Evolutionary conservation across 148 eudicot species (phyloP), one percentile per base, ranked within the genome.

Genomic region (Fallopia convolvulus): DNA sequence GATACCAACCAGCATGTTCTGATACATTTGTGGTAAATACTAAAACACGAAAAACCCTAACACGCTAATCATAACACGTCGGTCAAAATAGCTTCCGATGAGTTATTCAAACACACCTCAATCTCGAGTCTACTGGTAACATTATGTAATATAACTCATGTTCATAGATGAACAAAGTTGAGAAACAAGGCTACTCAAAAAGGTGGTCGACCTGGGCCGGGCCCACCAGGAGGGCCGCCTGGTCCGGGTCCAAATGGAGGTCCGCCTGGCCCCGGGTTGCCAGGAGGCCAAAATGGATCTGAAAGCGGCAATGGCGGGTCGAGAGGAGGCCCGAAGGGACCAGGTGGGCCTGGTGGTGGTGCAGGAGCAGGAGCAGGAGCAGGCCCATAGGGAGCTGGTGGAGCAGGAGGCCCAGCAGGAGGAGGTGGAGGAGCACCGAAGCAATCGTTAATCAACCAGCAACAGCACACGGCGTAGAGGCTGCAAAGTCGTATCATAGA

Each of bases 361-460:
- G 53, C n/a, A n/a, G n/a, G 33, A 44, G 74, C 60, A 12, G 76
- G 74, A 32, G 68, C 73, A 2, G 63, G 77, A 0, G 61, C 81
- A 26, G 79, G 81, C 2, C 75, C 82, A 23, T 1, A 36, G 8
- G 75, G 50, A 49, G 79, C 75, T 13, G 58, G 61, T 13, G 79
- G 42, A 18, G 74, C 50, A 14, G 30, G 74, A 23, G 76, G 76
- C 39, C 78, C 78, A 10, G 70, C 71, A 7, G 15, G n/a, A 7
- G 15, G n/a, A 36, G 72, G 72, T 36, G 72, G 60, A 46, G 75
- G 76, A 58, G 74, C 83, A 42, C 81, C 77, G 44, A 76, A 80
- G 74, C 86, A 84, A 74, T 84, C 86, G 63, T 84, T 76, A 6
- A 84, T 8, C 11, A 86, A 61, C 89, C 86, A 86, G 50, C 85